Percentiles rank a stretch among this genome's conserved stretches.
Conservation (phyloP, 169 alveolate genomes). For the Eimeria maxima region DNA sequence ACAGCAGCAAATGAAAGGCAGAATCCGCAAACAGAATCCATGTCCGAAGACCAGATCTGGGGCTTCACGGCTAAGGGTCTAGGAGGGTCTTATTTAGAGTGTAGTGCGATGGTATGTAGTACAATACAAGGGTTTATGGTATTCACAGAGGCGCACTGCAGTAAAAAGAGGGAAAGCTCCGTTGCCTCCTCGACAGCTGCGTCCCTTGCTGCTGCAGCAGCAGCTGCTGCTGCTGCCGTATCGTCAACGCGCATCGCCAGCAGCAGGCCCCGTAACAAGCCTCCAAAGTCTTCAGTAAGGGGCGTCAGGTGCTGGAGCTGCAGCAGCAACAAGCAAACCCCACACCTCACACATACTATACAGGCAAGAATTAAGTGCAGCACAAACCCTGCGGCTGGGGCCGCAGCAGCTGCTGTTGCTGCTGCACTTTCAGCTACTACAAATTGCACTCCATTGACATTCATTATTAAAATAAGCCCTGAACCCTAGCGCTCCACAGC, state of each 20-base stretch:
- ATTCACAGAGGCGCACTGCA: slow-evolving; percentile 18
- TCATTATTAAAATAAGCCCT: background rate
- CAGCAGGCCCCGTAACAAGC: slow-evolving; percentile 42
- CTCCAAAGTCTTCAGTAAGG: slow-evolving; percentile 1
- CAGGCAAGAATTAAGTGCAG: background rate
- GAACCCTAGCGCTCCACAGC: background rate
- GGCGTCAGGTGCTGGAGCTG: slow-evolving; percentile 45
- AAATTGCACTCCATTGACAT: background rate
- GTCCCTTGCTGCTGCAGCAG: background rate
- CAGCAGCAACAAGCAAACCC: background rate
- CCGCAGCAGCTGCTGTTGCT: background rate
- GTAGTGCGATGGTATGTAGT: too few species aligned
- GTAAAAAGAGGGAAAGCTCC: slow-evolving; percentile 35
- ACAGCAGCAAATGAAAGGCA: too few species aligned
- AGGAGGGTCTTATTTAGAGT: background rate
- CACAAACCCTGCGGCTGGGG: background rate
- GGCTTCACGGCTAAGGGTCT: background rate
- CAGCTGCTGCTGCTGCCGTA: slow-evolving; percentile 15
- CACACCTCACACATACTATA: background rate
- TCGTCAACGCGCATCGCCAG: slow-evolving; percentile 17
- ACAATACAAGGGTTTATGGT: background rate
- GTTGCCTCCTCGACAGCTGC: slow-evolving; percentile 25
- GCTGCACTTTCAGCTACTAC: background rate
- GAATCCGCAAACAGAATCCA: background rate
- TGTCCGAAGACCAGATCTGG: background rate